Percentiles rank a stretch among this genome's conserved stretches.
Conservation (phyloP, 192 early-diverging fungal genomes). For the Backusella psychrophila region DNA sequence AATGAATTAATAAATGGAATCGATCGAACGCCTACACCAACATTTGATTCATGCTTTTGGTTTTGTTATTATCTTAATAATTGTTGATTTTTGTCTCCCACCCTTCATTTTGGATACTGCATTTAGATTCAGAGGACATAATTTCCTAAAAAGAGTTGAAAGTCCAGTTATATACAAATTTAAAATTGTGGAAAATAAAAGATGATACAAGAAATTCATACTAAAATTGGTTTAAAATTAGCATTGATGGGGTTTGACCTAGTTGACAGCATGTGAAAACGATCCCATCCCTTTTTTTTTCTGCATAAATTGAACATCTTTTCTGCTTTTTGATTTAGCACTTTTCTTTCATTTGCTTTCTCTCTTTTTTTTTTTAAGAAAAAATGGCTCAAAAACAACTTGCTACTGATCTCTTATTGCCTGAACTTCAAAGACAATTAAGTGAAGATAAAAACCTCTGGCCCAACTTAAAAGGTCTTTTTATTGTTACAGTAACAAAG, state of each 20-base stretch:
- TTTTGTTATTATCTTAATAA: no score
- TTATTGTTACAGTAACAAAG: slow-evolving; percentile 33
- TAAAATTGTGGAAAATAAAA: not conserved
- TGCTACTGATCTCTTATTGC: slow-evolving; percentile 15
- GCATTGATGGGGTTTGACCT: not conserved
- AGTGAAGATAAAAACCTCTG: slow-evolving; percentile 18
- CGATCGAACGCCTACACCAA: no score
- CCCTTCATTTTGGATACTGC: not conserved
- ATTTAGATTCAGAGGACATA: not conserved
- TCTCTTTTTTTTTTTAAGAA: not conserved
- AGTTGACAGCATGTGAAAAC: slow-evolving; percentile 1
- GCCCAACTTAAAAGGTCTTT: slow-evolving; percentile 34
- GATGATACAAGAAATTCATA: not conserved
- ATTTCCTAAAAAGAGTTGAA: not conserved
- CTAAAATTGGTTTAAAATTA: not conserved
- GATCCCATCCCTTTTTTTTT: not conserved
- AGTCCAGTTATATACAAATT: not conserved
- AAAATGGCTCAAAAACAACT: slow-evolving; percentile 11
- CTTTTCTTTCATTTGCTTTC: not conserved
- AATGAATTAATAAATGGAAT: no score
- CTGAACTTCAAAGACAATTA: slow-evolving; percentile 23
- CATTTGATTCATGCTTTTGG: no score
- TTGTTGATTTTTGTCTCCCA: no score
- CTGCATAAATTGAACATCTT: not conserved
- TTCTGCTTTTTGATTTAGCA: not conserved